Percentiles rank a stretch among this genome's conserved stretches.
These are phyloP conservation scores for Hanseniaspora uvarum DNA, from an alignment of 1,139 yeast species.

Conservation along the genomic window DNA sequence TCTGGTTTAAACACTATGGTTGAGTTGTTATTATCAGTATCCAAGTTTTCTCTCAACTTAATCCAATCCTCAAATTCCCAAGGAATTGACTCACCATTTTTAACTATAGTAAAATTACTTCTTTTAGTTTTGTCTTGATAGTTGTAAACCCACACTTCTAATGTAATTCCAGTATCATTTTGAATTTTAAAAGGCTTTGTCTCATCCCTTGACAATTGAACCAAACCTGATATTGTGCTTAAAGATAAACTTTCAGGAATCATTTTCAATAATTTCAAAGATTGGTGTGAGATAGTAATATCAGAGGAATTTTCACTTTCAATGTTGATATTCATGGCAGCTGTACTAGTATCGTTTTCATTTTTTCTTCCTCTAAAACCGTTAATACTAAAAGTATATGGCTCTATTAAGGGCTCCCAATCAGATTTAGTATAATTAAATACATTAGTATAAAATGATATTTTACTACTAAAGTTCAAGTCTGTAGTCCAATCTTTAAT, in stretches of 20 bases:
- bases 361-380: slow-evolving; percentile 22
- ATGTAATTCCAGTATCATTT: slow-evolving; percentile 75
- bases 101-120: slow-evolving; percentile 34
- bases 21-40: slow-evolving; percentile 52
- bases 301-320: slow-evolving; percentile 70
- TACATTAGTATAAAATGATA: slow-evolving; percentile 65
- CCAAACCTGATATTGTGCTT: slow-evolving; percentile 37
- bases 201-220: slow-evolving; percentile 57
- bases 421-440: slow-evolving; percentile 85
- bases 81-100: slow-evolving; percentile 46
- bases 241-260: slow-evolving; percentile 46
- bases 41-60: slow-evolving; percentile 66
- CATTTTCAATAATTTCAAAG: slow-evolving; percentile 67
- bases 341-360: slow-evolving; percentile 27
- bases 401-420: slow-evolving; percentile 93
- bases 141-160: slow-evolving; percentile 66
- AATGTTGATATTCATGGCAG: slow-evolving; percentile 50
- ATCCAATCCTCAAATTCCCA: slow-evolving; percentile 98
- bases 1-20: slow-evolving; percentile 53
- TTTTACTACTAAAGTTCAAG: slow-evolving; percentile 56
- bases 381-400: slow-evolving; percentile 60
- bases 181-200: slow-evolving; percentile 71
- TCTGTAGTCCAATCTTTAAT: slow-evolving; percentile 90
- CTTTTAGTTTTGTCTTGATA: slow-evolving; percentile 26
- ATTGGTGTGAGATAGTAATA: slow-evolving; percentile 68